Percentiles rank a stretch among this genome's conserved stretches.
Conservation (phyloP, 148 eudicot species). For the Heliamphora exappendiculata region DNA sequence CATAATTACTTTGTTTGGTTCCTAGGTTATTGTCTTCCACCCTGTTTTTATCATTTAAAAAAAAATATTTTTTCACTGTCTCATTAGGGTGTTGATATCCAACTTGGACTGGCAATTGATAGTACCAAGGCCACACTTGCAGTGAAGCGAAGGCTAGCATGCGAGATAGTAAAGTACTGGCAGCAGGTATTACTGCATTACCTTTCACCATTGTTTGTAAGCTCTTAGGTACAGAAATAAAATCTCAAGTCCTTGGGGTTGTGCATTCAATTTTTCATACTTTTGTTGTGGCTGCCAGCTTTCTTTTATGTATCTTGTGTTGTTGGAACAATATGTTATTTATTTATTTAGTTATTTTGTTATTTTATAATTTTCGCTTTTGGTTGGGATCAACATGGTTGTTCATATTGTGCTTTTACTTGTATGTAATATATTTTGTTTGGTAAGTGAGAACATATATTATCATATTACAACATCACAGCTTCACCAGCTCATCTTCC, state of each 20-base stretch:
- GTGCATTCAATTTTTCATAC: background rate
- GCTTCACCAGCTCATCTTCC: too few species aligned
- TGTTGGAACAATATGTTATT: background rate
- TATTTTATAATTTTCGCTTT: background rate
- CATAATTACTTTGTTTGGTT: background rate
- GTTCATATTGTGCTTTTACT: background rate
- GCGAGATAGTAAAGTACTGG: slow-evolving; percentile 99
- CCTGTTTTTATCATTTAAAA: background rate
- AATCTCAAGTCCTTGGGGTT: background rate
- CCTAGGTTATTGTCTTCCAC: too few species aligned
- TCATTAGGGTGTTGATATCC: slow-evolving; percentile 63
- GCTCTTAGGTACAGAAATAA: background rate
- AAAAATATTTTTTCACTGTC: slow-evolving; percentile 3
- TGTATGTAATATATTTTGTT: background rate
- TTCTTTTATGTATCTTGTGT: background rate
- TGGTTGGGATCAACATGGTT: background rate
- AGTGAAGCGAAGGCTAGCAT: slow-evolving; percentile 94
- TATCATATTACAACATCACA: too few species aligned
- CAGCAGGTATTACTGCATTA: slow-evolving; percentile 62
- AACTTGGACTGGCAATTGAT: slow-evolving; percentile 96
- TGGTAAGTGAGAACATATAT: too few species aligned
- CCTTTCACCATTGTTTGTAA: background rate
- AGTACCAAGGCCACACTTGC: slow-evolving; percentile 98
- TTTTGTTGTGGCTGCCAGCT: background rate
- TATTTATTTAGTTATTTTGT: too few species aligned